phyloP scores from a whole-genome alignment of 176 grass and related monocot species.

The Musa acuminata region DNA sequence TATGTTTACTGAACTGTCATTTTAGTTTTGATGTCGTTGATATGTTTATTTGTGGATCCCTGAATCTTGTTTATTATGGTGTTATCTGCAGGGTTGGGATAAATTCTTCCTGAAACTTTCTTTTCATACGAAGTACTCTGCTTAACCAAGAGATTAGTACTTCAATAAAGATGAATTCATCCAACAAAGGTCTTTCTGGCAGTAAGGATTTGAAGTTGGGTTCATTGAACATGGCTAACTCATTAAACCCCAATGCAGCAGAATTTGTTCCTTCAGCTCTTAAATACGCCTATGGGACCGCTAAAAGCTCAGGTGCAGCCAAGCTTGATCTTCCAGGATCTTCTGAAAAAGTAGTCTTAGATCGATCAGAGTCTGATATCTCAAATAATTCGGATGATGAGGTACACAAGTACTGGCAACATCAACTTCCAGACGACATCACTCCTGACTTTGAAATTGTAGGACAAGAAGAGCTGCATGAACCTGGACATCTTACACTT shows the following conservation, averaged over 20 bases:
- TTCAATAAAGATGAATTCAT: conserved; percentile 33
- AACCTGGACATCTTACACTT: conserved; percentile 57
- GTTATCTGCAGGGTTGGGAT: conserved; percentile 30
- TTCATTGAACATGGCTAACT: conserved; percentile 53
- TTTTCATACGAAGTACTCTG: conserved; percentile 17
- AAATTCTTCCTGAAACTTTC: conserved; percentile 22
- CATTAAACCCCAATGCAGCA: conserved; percentile 88
- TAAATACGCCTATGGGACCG: conserved; percentile 48
- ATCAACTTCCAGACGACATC: conserved; percentile 87
- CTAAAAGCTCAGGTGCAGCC: conserved; percentile 38
- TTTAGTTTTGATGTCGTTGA: conserved; percentile 1
- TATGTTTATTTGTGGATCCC: conserved; percentile 9
- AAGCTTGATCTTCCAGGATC: conserved; percentile 23
- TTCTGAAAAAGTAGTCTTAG: conserved; percentile 40
- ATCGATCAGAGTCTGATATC: conserved; percentile 37
- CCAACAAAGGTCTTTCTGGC: conserved; percentile 24
- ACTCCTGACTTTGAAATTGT: conserved; percentile 79
- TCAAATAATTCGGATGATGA: conserved; percentile 80
- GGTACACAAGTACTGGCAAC: conserved; percentile 71
- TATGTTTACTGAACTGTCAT: conserved; percentile 6
- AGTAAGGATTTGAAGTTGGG: conserved; percentile 44
- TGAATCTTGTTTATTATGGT: conserved; percentile 17
- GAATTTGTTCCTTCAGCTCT: conserved; percentile 95
- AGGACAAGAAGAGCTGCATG: conserved; percentile 55
- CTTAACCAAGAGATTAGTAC: conserved; percentile 10